Conservation (phyloP, 2,329 filamentous ascomycete genomes). For the Phyllosticta paracitricarpa region DNA sequence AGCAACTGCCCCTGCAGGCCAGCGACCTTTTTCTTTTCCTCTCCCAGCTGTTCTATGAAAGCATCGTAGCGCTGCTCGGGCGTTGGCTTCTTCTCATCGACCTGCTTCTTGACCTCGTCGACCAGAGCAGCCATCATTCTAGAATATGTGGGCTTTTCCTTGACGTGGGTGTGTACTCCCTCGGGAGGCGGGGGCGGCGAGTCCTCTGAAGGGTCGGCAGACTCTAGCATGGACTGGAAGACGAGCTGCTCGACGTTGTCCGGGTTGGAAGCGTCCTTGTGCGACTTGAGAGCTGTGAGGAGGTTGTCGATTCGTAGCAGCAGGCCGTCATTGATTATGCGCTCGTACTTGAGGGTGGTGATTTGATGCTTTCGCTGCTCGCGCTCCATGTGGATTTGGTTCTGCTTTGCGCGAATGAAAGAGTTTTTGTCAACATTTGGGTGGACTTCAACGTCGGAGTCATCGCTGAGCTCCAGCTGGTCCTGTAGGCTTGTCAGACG, state of each 20-base stretch:
- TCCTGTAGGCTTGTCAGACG: slow-evolving; percentile 45
- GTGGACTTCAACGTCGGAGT: slow-evolving; percentile 96
- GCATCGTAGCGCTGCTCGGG: slow-evolving; percentile 55
- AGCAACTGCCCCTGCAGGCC: slow-evolving; percentile 67
- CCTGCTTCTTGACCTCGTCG: slow-evolving; percentile 80
- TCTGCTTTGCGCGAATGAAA: slow-evolving; percentile 97
- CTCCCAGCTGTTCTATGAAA: slow-evolving; percentile 69
- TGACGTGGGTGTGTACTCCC: slow-evolving; percentile 66
- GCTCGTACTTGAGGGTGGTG: slow-evolving; percentile 83
- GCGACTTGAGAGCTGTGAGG: slow-evolving; percentile 62
- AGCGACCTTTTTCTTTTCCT: slow-evolving; percentile 68
- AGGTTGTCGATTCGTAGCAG: slow-evolving; percentile 74
- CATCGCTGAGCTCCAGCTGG: slow-evolving; percentile 90
- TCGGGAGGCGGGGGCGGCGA: slow-evolving; percentile 67
- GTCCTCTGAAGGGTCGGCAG: slow-evolving; percentile 60
- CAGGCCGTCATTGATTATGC: slow-evolving; percentile 84
- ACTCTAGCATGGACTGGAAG: slow-evolving; percentile 82
- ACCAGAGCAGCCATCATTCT: slow-evolving; percentile 98
- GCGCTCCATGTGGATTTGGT: slow-evolving; percentile 89
- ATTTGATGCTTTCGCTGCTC: slow-evolving; percentile 80
- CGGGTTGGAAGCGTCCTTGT: slow-evolving; percentile 52
- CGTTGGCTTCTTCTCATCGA: slow-evolving; percentile 62
- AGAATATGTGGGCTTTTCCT: slow-evolving; percentile 73
- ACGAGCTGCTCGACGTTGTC: slow-evolving; percentile 61
- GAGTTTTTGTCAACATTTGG: slow-evolving; percentile 98